A percentile compares a stretch with the other conserved stretches of the same genome.
These are phyloP conservation scores for Pseudocercospora fijiensis DNA, from an alignment of 2,329 filamentous ascomycete species.

Conservation along the genomic window DNA sequence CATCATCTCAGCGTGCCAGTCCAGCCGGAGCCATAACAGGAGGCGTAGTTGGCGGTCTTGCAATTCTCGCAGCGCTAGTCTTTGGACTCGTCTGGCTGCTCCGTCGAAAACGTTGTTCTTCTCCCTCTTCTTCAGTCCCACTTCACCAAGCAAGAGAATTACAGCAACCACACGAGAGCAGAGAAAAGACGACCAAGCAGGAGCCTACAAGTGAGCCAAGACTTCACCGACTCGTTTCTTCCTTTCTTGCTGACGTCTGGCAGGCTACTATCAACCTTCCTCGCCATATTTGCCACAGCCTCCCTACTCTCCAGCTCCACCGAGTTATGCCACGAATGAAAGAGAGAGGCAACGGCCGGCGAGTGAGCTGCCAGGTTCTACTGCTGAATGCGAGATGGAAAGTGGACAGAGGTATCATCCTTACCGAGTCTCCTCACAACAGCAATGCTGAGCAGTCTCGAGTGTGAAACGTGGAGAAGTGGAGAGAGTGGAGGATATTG, in stretches of 20 bases:
- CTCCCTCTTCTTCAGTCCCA: neutral
- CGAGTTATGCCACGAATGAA: neutral
- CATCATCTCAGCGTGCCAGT: neutral
- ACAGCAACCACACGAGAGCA: neutral
- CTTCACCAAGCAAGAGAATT: neutral
- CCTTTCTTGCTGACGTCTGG: neutral
- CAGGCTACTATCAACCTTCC: neutral
- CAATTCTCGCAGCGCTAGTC: conserved; percentile 9
- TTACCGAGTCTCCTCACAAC: neutral
- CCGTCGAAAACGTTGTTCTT: conserved; percentile 2
- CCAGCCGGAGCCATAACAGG: conserved; percentile 13
- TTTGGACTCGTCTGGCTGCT: conserved; percentile 15
- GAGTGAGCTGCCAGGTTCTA: neutral
- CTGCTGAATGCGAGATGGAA: conserved; percentile 3
- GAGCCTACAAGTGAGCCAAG: neutral
- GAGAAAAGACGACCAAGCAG: neutral
- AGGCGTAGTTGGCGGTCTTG: conserved; percentile 15
- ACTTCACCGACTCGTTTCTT: neutral
- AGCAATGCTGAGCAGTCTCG: neutral
- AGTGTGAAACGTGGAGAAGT: neutral
- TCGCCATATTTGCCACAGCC: neutral
- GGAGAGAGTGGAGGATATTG: neutral
- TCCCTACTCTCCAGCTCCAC: conserved; percentile 4
- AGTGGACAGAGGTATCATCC: conserved; percentile 5
- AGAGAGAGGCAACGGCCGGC: neutral